phyloP scores from a whole-genome alignment of 352 stramenopile species.

The Thraustochytrium sp. region DNA sequence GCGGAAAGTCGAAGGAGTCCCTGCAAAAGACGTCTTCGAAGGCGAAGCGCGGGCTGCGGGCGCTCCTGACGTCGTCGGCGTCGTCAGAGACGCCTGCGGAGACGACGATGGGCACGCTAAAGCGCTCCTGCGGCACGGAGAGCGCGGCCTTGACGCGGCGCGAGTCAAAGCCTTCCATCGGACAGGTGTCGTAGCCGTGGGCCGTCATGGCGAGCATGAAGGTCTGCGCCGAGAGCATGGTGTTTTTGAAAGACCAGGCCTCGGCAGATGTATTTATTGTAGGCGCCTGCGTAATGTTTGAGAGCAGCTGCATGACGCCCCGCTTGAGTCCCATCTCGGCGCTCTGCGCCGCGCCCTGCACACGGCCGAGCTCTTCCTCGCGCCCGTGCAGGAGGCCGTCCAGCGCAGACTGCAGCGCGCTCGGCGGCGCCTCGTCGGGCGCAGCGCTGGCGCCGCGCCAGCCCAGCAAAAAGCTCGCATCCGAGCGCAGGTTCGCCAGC shows the following conservation, averaged over 20 bases:
- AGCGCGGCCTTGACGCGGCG: slow-evolving; percentile 58
- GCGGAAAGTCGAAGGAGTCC: slow-evolving; percentile 34
- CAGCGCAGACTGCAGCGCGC: neutral
- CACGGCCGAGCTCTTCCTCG: neutral
- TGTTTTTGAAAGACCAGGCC: slow-evolving; percentile 64
- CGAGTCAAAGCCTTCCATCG: slow-evolving; percentile 69
- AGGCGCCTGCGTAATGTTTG: slow-evolving; percentile 14
- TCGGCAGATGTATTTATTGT: slow-evolving; percentile 47
- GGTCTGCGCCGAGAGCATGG: slow-evolving; percentile 60
- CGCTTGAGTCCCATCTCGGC: slow-evolving; percentile 1
- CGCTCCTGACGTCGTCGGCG: neutral
- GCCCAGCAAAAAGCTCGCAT: slow-evolving; percentile 7
- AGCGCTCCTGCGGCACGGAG: slow-evolving; percentile 58
- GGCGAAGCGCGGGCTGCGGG: neutral
- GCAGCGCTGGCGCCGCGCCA: neutral
- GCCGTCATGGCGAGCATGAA: slow-evolving; percentile 65
- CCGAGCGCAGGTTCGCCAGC: neutral
- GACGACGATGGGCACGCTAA: slow-evolving; percentile 66
- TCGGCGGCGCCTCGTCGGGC: neutral
- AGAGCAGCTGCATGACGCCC: neutral
- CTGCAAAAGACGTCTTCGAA: slow-evolving; percentile 38
- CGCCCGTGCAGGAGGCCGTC: neutral
- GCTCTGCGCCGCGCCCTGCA: neutral
- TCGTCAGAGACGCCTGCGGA: slow-evolving; percentile 50
- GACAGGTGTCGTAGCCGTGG: slow-evolving; percentile 59